Evolutionary conservation across 257 asterid species (phyloP), one percentile per base, ranked within the genome.

Genomic region (Penstemon davidsonii): DNA sequence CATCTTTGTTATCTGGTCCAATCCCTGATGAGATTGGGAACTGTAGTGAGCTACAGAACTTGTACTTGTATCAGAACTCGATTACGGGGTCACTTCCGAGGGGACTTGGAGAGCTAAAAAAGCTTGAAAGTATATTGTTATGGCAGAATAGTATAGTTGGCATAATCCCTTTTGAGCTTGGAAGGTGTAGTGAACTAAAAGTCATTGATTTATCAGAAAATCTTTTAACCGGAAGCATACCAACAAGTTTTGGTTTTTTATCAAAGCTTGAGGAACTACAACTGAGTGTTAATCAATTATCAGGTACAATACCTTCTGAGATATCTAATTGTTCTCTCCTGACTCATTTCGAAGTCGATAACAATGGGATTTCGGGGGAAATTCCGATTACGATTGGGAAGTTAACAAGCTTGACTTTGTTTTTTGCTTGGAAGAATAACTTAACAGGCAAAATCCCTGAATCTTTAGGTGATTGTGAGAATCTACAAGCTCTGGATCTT

Each of bases 401-500:
- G 8, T 37, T 93, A 43, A 76, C 61, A 66, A 79, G 80, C 63
- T 59, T 93, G 77, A 85, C 80, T 50, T 81, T 93, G 74, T 84
- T 93, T 66, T 93, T 90, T 38, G 97, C 99, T 64, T 93, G 99
- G 99, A 82, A 73, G 86, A 93, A 93, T 74, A 91, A 91, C 52
- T 72, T 93, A 54, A 87, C 96, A 8, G 99, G 99, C 18, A 74
- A 37, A 2, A 88, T 93, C 61, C 99, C 97, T 6, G 95, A 76
- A 43, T 76, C 97, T 51, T 77, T 93, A 37, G 84, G 88, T 6
- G 74, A 69, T 55, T 88, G 97, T 72, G 79, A 49, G 68, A 81
- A 80, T 75, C 96, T 93, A 25, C 91, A 90, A 66, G 96, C 96
- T 55, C 77, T 93, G 73, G 99, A 93, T 76, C 87, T 93, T 63